A percentile compares a stretch with the other conserved stretches of the same genome.
These are phyloP conservation scores for Mollisiaceae sp. DNA, from an alignment of 2,329 filamentous ascomycete species.

Conservation along the genomic window DNA sequence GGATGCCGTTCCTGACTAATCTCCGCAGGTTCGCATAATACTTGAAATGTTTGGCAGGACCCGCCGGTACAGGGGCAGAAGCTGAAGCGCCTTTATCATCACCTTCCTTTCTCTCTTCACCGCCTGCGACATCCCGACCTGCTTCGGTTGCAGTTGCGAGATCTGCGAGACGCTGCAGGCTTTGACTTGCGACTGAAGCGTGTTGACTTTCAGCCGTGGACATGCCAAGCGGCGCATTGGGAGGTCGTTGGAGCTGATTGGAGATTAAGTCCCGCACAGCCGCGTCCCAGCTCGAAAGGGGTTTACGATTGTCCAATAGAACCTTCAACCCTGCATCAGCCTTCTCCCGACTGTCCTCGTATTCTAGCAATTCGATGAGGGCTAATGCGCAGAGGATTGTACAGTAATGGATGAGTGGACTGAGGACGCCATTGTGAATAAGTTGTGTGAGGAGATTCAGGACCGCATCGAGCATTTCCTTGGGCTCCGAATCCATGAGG, in stretches of 20 bases:
- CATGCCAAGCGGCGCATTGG: slow-evolving; percentile 10
- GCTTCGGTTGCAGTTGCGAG: slow-evolving; percentile 41
- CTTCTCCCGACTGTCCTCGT: slow-evolving; percentile 61
- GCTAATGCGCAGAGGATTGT: slow-evolving; percentile 63
- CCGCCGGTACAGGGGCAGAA: not conserved
- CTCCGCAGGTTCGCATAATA: slow-evolving; percentile 29
- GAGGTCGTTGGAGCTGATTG: slow-evolving; percentile 22
- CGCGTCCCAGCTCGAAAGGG: slow-evolving; percentile 60
- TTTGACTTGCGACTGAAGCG: slow-evolving; percentile 35
- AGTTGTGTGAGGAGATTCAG: slow-evolving; percentile 64
- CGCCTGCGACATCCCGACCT: slow-evolving; percentile 22
- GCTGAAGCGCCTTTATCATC: slow-evolving; percentile 18
- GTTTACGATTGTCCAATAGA: slow-evolving; percentile 58
- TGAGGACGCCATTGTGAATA: slow-evolving; percentile 59
- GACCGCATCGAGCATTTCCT: slow-evolving; percentile 64
- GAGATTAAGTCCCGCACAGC: slow-evolving; percentile 57
- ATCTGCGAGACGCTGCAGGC: slow-evolving; percentile 65
- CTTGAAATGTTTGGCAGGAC: slow-evolving; percentile 16
- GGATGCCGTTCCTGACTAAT: slow-evolving; percentile 31
- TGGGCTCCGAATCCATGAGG: slow-evolving; percentile 58
- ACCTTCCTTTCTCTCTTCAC: slow-evolving; percentile 28
- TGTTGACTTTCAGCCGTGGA: slow-evolving; percentile 26
- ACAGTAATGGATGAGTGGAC: slow-evolving; percentile 72
- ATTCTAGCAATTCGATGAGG: slow-evolving; percentile 63
- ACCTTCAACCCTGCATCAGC: slow-evolving; percentile 60